phyloP scores from a whole-genome alignment of 768 basidiomycete species.

The Mycena alexandri region DNA sequence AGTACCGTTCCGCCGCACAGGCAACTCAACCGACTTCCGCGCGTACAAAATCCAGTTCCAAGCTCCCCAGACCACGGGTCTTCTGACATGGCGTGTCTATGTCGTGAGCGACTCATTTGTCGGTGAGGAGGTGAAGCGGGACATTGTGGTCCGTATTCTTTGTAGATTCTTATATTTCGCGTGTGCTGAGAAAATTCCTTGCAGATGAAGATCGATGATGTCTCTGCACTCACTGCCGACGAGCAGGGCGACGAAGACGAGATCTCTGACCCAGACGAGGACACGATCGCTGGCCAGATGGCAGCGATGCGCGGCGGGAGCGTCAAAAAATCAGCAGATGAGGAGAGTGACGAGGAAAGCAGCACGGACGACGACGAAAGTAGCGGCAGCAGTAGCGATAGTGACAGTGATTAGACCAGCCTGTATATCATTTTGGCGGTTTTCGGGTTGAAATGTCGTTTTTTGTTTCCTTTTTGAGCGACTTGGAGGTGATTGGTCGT shows the following conservation, averaged over 20 bases:
- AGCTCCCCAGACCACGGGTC: slow-evolving; percentile 85
- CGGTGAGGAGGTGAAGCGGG: slow-evolving; percentile 79
- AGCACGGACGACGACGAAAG: slow-evolving; percentile 65
- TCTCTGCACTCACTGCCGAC: slow-evolving; percentile 65
- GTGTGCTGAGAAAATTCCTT: slow-evolving; percentile 33
- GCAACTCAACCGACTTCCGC: slow-evolving; percentile 72
- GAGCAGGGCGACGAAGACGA: slow-evolving; percentile 85
- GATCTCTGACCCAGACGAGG: slow-evolving; percentile 98
- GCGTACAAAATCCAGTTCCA: slow-evolving; percentile 95
- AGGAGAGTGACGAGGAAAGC: slow-evolving; percentile 64
- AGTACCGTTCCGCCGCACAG: slow-evolving; percentile 72
- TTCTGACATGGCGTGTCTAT: slow-evolving; percentile 91
- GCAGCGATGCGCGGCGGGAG: slow-evolving; percentile 91
- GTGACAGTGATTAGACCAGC: slow-evolving; percentile 59
- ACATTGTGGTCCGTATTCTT: slow-evolving; percentile 73
- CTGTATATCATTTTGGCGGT: slow-evolving; percentile 13
- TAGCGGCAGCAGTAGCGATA: slow-evolving; percentile 68
- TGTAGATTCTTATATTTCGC: not conserved
- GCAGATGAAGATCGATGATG: slow-evolving; percentile 88
- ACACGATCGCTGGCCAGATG: slow-evolving; percentile 97
- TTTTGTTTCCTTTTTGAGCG: not conserved
- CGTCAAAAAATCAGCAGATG: slow-evolving; percentile 77
- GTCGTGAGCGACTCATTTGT: slow-evolving; percentile 91
- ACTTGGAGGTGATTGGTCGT: slow-evolving; percentile 13
- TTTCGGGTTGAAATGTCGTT: slow-evolving; percentile 17